Evolutionary conservation across 257 asterid genomes (phyloP), one percentile per base, ranked within the genome.

Genomic region (Petunia secreta): DNA sequence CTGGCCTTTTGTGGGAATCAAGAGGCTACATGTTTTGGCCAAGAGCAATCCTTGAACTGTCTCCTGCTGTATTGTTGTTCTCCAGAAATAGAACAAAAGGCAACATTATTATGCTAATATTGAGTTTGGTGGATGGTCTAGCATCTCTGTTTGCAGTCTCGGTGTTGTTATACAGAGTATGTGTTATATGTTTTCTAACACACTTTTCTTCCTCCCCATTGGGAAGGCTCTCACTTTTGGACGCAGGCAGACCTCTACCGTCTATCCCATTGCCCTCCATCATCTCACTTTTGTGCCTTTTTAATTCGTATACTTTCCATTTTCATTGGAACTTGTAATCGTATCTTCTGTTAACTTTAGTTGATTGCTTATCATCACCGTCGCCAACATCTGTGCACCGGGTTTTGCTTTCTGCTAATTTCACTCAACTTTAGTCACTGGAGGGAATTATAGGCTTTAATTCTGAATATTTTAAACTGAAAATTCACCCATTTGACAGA

Each of bases 351-450:
- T 48, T 64, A 64, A n/a, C 39, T 8, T 67, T 43, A n/a, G n/a
- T 16, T 43, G 75, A 68, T 67, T 67, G 75, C 16, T 67, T 67
- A 67, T 14, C 16, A 63, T 63, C 48, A 59, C 25, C 7, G 25
- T 59, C 25, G 5, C 46, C 46, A 11, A 64, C 25, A 64, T 11
- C 48, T 2, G 57, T 13, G 9, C 3, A 68, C 40, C 43, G 4
- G 3, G 34, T 44, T 44, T 44, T 68, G 76, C 76, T 68, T 44
- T 68, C 76, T 68, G 4, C 57, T 2, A 46, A 68, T 38, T 11
- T 63, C 48, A 64, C 34, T 16, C 15, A 44, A 34, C 38, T 68
- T 9, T 68, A 4, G 16, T 16, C 9, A 44, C 57, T 44, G 16
- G 76, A 69, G 46, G 41, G 40, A 69, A 69, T 3, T 69, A 9